Evolutionary conservation across 2,329 filamentous ascomycete species (phyloP).

Genomic region (Thermothelomyces thermophilus): DNA sequence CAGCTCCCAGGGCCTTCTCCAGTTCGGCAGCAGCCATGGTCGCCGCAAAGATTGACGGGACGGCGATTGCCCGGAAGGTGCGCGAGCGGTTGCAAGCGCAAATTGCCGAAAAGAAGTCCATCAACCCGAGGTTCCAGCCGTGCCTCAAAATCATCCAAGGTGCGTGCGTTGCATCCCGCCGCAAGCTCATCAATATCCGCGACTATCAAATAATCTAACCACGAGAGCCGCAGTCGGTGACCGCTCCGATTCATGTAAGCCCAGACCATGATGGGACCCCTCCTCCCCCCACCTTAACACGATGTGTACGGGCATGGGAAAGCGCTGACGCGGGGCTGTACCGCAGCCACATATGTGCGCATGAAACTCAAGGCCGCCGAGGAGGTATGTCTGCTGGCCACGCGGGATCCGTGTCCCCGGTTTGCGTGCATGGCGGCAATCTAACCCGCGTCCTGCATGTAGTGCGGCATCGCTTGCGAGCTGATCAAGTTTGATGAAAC

Average conservation of each 20-base stretch:
- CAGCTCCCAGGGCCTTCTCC: slow-evolving; percentile 32
- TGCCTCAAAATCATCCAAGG: slow-evolving; percentile 92
- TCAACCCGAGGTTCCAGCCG: slow-evolving; percentile 82
- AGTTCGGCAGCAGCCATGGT: slow-evolving; percentile 58
- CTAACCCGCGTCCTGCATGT: neutral
- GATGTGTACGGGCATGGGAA: slow-evolving; percentile 1
- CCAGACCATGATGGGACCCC: slow-evolving; percentile 12
- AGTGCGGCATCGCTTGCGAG: slow-evolving; percentile 87
- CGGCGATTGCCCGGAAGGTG: slow-evolving; percentile 86
- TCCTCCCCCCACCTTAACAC: slow-evolving; percentile 18
- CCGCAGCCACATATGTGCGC: slow-evolving; percentile 86
- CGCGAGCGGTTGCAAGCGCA: slow-evolving; percentile 73
- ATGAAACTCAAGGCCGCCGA: slow-evolving; percentile 98
- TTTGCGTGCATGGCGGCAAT: neutral
- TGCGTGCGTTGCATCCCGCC: slow-evolving; percentile 40
- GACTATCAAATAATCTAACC: slow-evolving; percentile 15
- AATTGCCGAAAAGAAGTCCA: slow-evolving; percentile 72
- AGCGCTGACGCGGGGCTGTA: slow-evolving; percentile 17
- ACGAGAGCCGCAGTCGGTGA: slow-evolving; percentile 62
- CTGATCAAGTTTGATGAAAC: slow-evolving; percentile 76
- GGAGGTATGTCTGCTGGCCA: slow-evolving; percentile 55
- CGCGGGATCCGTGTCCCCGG: neutral
- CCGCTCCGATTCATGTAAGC: slow-evolving; percentile 82
- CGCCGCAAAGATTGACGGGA: slow-evolving; percentile 91
- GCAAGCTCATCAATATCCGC: neutral